These are phyloP conservation scores for Daldinia decipiens DNA, from an alignment of 495 filamentous ascomycete species.

Conservation along the genomic window DNA sequence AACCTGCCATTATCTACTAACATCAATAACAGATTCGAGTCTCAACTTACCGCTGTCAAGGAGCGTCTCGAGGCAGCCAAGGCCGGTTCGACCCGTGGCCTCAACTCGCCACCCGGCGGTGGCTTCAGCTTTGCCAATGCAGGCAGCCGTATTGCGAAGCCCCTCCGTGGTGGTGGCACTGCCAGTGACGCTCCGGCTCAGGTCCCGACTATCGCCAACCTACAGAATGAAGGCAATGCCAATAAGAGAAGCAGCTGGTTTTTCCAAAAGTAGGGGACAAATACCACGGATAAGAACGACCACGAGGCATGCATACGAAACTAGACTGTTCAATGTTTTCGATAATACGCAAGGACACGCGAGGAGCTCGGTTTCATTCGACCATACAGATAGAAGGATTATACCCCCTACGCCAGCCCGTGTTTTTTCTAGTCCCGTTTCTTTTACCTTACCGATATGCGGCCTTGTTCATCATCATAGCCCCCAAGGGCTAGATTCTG, in stretches of 20 bases:
- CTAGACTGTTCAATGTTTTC: constrained; percentile 35
- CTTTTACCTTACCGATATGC: constrained; percentile 12
- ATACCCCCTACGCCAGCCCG: constrained; percentile 37
- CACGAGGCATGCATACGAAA: constrained; percentile 22
- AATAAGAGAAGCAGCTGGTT: constrained; percentile 68
- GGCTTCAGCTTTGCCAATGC: constrained; percentile 79
- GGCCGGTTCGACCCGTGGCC: constrained; percentile 82
- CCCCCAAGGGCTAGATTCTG: constrained; percentile 12
- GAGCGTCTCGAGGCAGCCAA: constrained; percentile 97
- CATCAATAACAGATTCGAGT: constrained; percentile 78
- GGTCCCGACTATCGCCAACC: constrained; percentile 62
- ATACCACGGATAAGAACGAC: constrained; percentile 7
- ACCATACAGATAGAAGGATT: constrained; percentile 43
- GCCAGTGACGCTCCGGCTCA: constrained; percentile 55
- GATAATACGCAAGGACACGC: constrained; percentile 30
- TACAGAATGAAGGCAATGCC: constrained; percentile 62
- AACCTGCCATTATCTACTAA: constrained; percentile 28
- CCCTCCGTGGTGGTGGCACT: constrained; percentile 86
- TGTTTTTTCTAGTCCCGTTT: constrained; percentile 20
- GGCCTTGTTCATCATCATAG: constrained; percentile 17
- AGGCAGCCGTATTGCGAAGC: constrained; percentile 92
- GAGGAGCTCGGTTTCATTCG: constrained; percentile 32
- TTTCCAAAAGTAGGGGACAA: constrained; percentile 58
- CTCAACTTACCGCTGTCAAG: constrained; percentile 95
- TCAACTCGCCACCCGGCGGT: constrained; percentile 70